Evolutionary conservation across 2,329 filamentous ascomycete genomes (phyloP).

Genomic region (Penicillium sp.): DNA sequence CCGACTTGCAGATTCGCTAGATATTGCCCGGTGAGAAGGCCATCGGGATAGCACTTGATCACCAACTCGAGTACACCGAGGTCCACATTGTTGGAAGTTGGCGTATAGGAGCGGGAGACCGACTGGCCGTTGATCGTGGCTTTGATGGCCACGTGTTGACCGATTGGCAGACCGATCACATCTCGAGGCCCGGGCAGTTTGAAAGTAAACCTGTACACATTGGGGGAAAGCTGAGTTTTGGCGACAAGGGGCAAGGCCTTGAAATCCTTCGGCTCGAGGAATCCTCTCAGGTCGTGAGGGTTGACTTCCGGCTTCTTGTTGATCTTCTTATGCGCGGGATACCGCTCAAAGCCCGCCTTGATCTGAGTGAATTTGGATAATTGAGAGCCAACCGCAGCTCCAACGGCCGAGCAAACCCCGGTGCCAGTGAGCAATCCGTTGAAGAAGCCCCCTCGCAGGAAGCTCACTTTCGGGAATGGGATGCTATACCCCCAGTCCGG

Average conservation of each 20-base stretch:
- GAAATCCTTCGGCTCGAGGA: conserved; percentile 52
- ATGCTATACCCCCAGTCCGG: no score
- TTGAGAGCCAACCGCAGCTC: conserved; percentile 6
- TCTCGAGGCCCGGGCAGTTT: conserved; percentile 46
- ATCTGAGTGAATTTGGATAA: conserved; percentile 19
- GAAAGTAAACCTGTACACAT: conserved; percentile 48
- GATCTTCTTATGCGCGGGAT: conserved; percentile 41
- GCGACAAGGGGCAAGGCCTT: conserved; percentile 46
- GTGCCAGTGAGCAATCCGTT: conserved; percentile 17
- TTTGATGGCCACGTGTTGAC: conserved; percentile 57
- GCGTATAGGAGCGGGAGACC: conserved; percentile 56
- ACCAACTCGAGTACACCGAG: conserved; percentile 34
- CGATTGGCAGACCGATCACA: conserved; percentile 55
- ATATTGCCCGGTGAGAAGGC: conserved; percentile 32
- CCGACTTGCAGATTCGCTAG: conserved; percentile 32
- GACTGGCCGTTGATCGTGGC: conserved; percentile 47
- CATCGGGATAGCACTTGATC: conserved; percentile 39
- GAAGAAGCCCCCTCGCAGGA: conserved; percentile 12
- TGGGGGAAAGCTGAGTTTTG: conserved; percentile 25
- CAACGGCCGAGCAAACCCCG: conserved; percentile 4
- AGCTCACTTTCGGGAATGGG: no score
- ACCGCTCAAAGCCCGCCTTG: conserved; percentile 24
- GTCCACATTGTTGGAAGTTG: conserved; percentile 37
- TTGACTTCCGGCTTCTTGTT: conserved; percentile 31
- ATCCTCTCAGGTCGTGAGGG: conserved; percentile 45